Conservation (phyloP, 345 rosid species). For the Cardamine chenopodiifolia region DNA sequence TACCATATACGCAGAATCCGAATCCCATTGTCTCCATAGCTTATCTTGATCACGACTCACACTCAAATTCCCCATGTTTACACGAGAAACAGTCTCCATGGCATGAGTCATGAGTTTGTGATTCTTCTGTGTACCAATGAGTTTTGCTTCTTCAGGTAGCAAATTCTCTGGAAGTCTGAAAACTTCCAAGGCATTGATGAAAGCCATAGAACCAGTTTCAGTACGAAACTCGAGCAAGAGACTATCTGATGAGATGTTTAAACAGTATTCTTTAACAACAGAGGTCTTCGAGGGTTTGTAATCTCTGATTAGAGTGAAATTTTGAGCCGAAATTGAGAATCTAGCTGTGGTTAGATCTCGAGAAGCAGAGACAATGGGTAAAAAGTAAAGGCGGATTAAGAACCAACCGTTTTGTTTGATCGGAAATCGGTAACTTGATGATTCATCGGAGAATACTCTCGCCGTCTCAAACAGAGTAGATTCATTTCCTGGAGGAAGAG, state of each 20-base stretch:
- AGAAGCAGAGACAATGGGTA: conserved; percentile 46
- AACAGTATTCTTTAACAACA: conserved; percentile 60
- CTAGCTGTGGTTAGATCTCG: conserved; percentile 57
- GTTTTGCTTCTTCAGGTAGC: conserved; percentile 52
- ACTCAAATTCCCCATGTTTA: conserved; percentile 77
- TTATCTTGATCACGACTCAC: conserved; percentile 60
- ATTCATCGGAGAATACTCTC: conserved; percentile 50
- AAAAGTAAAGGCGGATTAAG: conserved; percentile 76
- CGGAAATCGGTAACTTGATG: conserved; percentile 56
- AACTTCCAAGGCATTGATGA: conserved; percentile 76
- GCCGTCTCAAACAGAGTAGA: conserved; percentile 63
- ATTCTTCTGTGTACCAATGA: conserved; percentile 38
- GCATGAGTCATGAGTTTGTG: conserved; percentile 49
- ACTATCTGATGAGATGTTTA: conserved; percentile 50
- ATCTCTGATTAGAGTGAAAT: conserved; percentile 61
- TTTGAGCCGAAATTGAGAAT: conserved; percentile 73
- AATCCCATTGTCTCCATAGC: conserved; percentile 76
- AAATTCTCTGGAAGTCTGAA: conserved; percentile 62
- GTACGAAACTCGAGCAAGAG: conserved; percentile 62
- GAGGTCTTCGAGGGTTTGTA: conserved; percentile 41
- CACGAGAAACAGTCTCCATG: conserved; percentile 72
- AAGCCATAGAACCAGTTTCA: conserved; percentile 54
- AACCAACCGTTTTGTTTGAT: conserved; percentile 60
- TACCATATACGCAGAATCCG: conserved; percentile 51
- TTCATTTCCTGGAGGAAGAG: conserved; percentile 23